phyloP scores from a whole-genome alignment of 768 basidiomycete species.

The Suillus clintonianus region DNA sequence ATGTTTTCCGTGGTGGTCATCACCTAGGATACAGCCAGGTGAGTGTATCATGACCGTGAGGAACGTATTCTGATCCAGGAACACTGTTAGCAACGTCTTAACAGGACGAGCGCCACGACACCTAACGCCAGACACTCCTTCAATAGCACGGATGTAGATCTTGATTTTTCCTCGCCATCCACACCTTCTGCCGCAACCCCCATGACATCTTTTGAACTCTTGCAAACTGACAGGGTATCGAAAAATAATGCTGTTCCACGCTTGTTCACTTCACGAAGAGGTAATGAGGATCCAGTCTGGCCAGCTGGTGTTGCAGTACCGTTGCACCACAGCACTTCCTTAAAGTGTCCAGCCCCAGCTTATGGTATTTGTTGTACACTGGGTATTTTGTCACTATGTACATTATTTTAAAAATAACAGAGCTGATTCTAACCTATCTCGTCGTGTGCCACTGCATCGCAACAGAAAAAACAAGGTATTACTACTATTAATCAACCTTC shows the following conservation, averaged over 20 bases:
- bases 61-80: background rate
- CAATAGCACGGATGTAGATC: constrained; percentile 67
- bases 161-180: constrained; percentile 60
- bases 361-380: too few species aligned
- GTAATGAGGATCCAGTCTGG: too few species aligned
- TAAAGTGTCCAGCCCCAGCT: too few species aligned
- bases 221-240: constrained; percentile 39
- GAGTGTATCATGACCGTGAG: constrained; percentile 15
- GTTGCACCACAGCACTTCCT: too few species aligned
- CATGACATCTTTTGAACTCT: constrained; percentile 38
- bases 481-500: too few species aligned
- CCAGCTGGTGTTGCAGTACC: too few species aligned
- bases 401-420: too few species aligned
- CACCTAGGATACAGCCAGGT: constrained; percentile 78
- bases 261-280: too few species aligned
- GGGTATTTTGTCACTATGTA: too few species aligned
- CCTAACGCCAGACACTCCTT: constrained; percentile 72
- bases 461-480: too few species aligned
- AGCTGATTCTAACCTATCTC: too few species aligned
- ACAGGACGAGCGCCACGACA: constrained; percentile 47
- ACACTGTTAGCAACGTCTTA: constrained; percentile 41
- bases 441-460: too few species aligned
- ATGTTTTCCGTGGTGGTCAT: constrained; percentile 70
- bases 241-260: constrained; percentile 40
- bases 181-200: constrained; percentile 50